Conservation (phyloP, 345 rosid genomes). For the Cardamine chenopodiifolia region DNA sequence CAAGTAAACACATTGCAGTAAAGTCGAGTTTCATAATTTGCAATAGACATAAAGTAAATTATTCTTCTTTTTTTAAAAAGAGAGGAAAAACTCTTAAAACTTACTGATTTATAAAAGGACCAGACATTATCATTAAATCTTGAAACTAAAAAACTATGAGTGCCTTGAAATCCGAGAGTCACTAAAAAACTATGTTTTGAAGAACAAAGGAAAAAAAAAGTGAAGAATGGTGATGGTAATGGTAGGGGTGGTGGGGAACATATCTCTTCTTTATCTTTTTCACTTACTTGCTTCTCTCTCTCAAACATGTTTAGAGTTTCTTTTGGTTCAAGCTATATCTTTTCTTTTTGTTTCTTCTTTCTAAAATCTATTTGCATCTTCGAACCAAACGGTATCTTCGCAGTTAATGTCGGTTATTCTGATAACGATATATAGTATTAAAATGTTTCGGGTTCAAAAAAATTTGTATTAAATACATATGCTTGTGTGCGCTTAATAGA, state of each 20-base stretch:
- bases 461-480: neutral
- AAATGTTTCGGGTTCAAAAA: neutral
- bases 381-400: conserved; percentile 20
- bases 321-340: conserved; percentile 33
- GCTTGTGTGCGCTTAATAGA: conserved; percentile 1
- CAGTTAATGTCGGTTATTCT: conserved; percentile 21
- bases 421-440: conserved; percentile 6
- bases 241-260: conserved; percentile 46
- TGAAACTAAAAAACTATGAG: conserved; percentile 39
- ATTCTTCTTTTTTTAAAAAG: neutral
- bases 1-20: conserved; percentile 44
- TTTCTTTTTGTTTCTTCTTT: neutral
- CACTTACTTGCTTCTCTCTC: conserved; percentile 11
- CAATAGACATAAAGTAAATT: conserved; percentile 30
- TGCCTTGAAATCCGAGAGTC: conserved; percentile 37
- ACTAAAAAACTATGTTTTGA: too few species aligned
- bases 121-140: conserved; percentile 39
- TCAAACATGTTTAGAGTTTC: conserved; percentile 12
- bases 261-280: conserved; percentile 36
- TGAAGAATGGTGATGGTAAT: conserved; percentile 39
- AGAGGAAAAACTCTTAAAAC: conserved; percentile 25
- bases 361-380: conserved; percentile 10
- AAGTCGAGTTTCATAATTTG: conserved; percentile 38
- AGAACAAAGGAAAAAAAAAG: conserved; percentile 25
- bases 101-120: conserved; percentile 43